A percentile compares a stretch with the other conserved stretches of the same genome.
Conservation (phyloP, 2,329 filamentous ascomycete species). For the Periconia macrospinosa region DNA sequence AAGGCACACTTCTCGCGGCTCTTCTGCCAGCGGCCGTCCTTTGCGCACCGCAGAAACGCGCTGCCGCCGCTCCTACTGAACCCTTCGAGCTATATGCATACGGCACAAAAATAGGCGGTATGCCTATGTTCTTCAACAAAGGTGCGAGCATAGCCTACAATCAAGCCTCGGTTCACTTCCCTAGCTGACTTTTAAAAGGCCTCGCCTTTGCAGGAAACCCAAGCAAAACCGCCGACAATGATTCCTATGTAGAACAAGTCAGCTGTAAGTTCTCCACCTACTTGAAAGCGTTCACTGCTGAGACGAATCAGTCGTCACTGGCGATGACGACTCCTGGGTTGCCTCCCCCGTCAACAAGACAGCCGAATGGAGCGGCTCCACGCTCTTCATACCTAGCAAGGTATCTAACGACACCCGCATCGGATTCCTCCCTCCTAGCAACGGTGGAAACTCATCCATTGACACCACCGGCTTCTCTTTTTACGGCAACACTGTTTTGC, state of each 20-base stretch:
- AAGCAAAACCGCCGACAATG: slow-evolving; percentile 13
- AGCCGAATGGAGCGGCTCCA: slow-evolving; percentile 18
- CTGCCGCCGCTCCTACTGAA: slow-evolving; percentile 4
- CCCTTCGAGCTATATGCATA: slow-evolving; percentile 21
- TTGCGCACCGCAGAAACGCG: slow-evolving; percentile 11
- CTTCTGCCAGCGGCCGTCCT: slow-evolving; percentile 17
- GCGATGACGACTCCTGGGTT: slow-evolving; percentile 8
- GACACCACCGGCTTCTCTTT: slow-evolving; percentile 19
- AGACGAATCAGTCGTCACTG: slow-evolving; percentile 11
- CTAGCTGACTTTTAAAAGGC: slow-evolving; percentile 8
- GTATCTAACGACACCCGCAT: slow-evolving; percentile 13
- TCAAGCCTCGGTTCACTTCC: background rate
- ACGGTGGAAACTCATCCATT: slow-evolving; percentile 1
- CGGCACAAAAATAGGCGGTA: slow-evolving; percentile 15
- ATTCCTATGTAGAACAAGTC: slow-evolving; percentile 16
- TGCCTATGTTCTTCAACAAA: slow-evolving; percentile 20
- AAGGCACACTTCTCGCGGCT: slow-evolving; percentile 7
- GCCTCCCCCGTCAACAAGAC: slow-evolving; percentile 15
- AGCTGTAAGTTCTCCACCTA: slow-evolving; percentile 10
- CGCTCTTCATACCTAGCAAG: slow-evolving; percentile 16
- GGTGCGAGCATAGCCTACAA: slow-evolving; percentile 7
- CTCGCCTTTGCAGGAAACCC: slow-evolving; percentile 23
- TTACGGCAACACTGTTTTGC: slow-evolving; percentile 21
- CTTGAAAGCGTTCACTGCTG: background rate
- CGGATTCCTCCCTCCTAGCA: slow-evolving; percentile 14